Conservation (phyloP, 169 alveolate genomes). For the Plasmodium inui region DNA sequence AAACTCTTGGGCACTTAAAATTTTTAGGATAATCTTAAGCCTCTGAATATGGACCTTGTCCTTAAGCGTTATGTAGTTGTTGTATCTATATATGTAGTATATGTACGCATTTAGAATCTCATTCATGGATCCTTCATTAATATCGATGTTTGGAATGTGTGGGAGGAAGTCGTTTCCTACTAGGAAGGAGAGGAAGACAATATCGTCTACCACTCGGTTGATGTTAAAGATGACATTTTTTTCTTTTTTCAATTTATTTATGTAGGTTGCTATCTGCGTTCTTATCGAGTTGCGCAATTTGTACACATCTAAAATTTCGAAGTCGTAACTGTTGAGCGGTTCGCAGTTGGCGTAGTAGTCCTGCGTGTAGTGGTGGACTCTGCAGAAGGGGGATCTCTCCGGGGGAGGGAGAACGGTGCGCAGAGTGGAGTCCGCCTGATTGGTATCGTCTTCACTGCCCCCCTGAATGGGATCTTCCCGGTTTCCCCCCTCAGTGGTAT, state of each 20-base stretch:
- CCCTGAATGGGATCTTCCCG: background rate
- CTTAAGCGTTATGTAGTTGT: constrained; percentile 66
- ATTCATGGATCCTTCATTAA: constrained; percentile 91
- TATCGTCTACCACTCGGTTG: constrained; percentile 94
- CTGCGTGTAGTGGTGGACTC: constrained; percentile 36
- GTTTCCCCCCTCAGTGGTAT: too few relatives aligned
- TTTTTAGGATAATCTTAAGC: constrained; percentile 17
- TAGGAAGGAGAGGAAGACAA: constrained; percentile 93
- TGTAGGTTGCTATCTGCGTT: constrained; percentile 74
- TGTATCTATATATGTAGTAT: constrained; percentile 78
- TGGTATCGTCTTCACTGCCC: background rate
- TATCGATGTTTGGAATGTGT: constrained; percentile 90
- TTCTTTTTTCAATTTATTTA: constrained; percentile 71
- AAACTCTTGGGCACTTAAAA: constrained; percentile 40
- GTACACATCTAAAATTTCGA: constrained; percentile 64
- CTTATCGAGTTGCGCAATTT: constrained; percentile 53
- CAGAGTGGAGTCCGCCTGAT: background rate
- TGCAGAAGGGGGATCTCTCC: background rate
- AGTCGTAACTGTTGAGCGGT: constrained; percentile 50
- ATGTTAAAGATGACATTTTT: constrained; percentile 67
- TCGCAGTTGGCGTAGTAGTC: constrained; percentile 38
- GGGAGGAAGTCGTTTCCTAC: constrained; percentile 98
- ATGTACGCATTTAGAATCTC: constrained; percentile 80
- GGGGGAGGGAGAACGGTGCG: background rate
- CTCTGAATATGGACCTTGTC: constrained; percentile 66